Percentiles rank a stretch among this genome's conserved stretches.
Conservation (phyloP, 2,329 filamentous ascomycete genomes). For the Ustulina deusta region DNA sequence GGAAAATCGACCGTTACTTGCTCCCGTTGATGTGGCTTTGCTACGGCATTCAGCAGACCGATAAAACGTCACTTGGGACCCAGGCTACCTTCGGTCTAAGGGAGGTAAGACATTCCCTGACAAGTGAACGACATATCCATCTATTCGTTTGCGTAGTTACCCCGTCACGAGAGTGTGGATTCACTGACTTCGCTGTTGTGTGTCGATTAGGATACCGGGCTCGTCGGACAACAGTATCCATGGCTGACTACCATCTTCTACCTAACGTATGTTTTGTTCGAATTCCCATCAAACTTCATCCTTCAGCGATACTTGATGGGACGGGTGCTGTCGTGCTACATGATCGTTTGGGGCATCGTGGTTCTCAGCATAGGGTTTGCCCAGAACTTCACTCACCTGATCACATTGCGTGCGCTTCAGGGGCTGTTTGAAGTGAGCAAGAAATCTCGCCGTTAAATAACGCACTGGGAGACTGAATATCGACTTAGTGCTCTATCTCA, state of each 20-base stretch:
- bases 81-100: conserved; percentile 56
- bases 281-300: conserved; percentile 51
- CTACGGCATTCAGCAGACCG: conserved; percentile 62
- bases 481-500: conserved; percentile 52
- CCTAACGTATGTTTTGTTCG: conserved; percentile 51
- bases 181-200: conserved; percentile 17
- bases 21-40: conserved; percentile 62
- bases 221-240: conserved; percentile 52
- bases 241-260: conserved; percentile 53
- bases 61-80: conserved; percentile 58
- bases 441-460: background rate
- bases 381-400: conserved; percentile 54
- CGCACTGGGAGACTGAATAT: conserved; percentile 11
- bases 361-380: conserved; percentile 55
- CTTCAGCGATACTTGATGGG: conserved; percentile 51
- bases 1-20: conserved; percentile 59
- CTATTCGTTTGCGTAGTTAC: background rate
- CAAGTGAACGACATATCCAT: background rate
- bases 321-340: conserved; percentile 50
- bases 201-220: conserved; percentile 46
- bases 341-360: conserved; percentile 52
- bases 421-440: conserved; percentile 51
- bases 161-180: background rate
- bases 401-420: conserved; percentile 53
- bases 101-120: conserved; percentile 41